Base-by-base conservation (phyloP, 2,329 filamentous ascomycete species). In the Talaromyces sp. region DNA sequence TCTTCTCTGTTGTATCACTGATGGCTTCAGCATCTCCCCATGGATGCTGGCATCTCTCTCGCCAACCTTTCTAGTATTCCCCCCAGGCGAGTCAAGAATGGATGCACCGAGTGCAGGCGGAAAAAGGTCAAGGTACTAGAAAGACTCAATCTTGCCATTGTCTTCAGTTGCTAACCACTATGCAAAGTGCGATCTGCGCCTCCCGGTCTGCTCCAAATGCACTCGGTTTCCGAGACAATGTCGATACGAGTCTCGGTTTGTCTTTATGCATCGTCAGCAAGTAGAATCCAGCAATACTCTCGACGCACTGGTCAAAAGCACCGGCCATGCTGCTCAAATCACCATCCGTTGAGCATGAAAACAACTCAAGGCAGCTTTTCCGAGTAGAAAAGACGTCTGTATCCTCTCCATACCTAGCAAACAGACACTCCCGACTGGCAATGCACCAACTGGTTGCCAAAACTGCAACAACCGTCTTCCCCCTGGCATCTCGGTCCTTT, bases 41-140 rank as follows among this genome's bases (percentile, higher is more conserved):
- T 36, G 33, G 33, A 36, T 4, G 32, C 11, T 5, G 33, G 33
- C 1, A 22, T 22, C 22, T 22, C 22, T 22, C 22, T 22, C 22
- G 22, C 22, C 22, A 22, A 22, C 22, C 4, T 17, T 5, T 17
- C 49, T 13, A 33, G 10, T 33, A 11, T 10, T 36, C 33, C 17
- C 15, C 22, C 17, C 27, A 33, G 64, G 32, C 66, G 66, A 59
- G 66, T 68, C 78, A 65, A 67, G 32, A 69, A 70, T 63, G 70
- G 70, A 53, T 72, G 70, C 47, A 68, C 66, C 5, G 69, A 72
- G 58, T 72, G 70, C 53, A 65, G 67, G 11, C 65, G 69, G 44
- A 72, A 71, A 52, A 72, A 72, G 62, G 64, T 72, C 22, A 72
- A 69, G 58, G 68, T 70, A 30, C 4, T 9, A 65, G 55, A 22